A percentile compares a stretch with the other conserved stretches of the same genome.
phyloP scores from a whole-genome alignment of 371 early-diverging fungal genomes.

The Zychaea mexicana region DNA sequence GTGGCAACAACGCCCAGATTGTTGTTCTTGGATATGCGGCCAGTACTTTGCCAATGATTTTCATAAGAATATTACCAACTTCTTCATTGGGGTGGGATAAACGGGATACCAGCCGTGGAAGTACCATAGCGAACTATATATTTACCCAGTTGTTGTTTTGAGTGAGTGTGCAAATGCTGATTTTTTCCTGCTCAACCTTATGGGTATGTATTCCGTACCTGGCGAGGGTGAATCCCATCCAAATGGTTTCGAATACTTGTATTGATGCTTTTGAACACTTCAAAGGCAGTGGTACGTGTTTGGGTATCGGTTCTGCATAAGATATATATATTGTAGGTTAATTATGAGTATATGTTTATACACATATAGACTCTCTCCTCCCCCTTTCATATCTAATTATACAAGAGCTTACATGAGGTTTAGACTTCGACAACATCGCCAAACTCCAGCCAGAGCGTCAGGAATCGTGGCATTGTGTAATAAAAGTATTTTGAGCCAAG shows the following conservation, averaged over 20 bases:
- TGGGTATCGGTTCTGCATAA: neutral
- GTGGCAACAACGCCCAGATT: conserved; percentile 87
- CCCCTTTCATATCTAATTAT: no score
- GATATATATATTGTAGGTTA: neutral
- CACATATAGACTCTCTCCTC: no score
- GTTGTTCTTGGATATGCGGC: conserved; percentile 79
- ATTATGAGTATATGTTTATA: no score
- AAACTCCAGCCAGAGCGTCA: conserved; percentile 87
- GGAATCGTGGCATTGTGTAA: conserved; percentile 79
- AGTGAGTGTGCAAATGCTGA: no score
- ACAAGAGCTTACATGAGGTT: conserved; percentile 7
- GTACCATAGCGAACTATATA: conserved; percentile 67
- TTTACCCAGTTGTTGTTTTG: neutral
- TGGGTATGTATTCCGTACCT: no score
- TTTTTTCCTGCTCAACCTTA: no score
- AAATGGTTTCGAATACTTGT: conserved; percentile 31
- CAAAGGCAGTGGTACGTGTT: neutral
- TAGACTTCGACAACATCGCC: conserved; percentile 32
- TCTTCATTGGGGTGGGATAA: conserved; percentile 70
- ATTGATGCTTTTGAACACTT: conserved; percentile 47
- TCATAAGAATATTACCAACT: conserved; percentile 62
- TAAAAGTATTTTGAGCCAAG: conserved; percentile 81
- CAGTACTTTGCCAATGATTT: conserved; percentile 71
- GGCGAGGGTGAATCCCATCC: conserved; percentile 28
- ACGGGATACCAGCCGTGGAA: conserved; percentile 84